These are phyloP conservation scores for Thoreauomyces humboldtii DNA, from an alignment of 192 early-diverging fungal species.

Conservation along the genomic window DNA sequence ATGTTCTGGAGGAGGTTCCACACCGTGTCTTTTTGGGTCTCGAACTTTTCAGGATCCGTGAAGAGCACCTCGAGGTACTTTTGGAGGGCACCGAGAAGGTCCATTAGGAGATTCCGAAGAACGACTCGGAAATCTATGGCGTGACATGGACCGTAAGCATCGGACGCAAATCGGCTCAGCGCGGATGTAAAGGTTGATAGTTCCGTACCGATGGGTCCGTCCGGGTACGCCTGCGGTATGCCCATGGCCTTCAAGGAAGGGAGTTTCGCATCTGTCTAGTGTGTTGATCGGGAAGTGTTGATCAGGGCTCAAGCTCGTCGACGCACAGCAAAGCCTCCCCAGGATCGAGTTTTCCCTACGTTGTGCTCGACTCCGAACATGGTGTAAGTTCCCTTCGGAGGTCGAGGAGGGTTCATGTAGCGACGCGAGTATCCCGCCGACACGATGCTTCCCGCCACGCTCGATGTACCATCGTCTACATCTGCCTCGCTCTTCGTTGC, in stretches of 20 bases:
- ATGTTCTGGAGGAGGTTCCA: slow-evolving; percentile 72
- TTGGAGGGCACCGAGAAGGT: not conserved
- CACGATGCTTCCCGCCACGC: no score
- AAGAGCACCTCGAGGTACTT: slow-evolving; percentile 6
- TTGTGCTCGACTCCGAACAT: slow-evolving; percentile 19
- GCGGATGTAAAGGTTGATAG: no score
- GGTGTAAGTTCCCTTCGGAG: slow-evolving; percentile 13
- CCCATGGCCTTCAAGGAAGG: slow-evolving; percentile 6
- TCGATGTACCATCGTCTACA: not conserved
- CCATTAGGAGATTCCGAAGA: slow-evolving; percentile 2
- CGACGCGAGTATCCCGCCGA: not conserved
- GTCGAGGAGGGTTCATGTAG: slow-evolving; percentile 18
- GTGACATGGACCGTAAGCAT: no score
- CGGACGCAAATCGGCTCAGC: no score
- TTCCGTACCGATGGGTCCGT: slow-evolving; percentile 17
- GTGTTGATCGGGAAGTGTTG: no score
- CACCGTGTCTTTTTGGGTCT: slow-evolving; percentile 59
- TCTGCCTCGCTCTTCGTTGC: not conserved
- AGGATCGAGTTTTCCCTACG: no score
- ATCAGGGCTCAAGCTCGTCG: no score
- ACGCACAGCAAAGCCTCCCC: no score
- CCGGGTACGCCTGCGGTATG: slow-evolving; percentile 13
- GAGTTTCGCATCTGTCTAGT: slow-evolving; percentile 3
- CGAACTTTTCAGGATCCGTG: slow-evolving; percentile 2
- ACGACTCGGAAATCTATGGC: no score